These are phyloP conservation scores for Ganoderma resinaceum DNA, from an alignment of 1,284 basidiomycete genomes.

Conservation along the genomic window DNA sequence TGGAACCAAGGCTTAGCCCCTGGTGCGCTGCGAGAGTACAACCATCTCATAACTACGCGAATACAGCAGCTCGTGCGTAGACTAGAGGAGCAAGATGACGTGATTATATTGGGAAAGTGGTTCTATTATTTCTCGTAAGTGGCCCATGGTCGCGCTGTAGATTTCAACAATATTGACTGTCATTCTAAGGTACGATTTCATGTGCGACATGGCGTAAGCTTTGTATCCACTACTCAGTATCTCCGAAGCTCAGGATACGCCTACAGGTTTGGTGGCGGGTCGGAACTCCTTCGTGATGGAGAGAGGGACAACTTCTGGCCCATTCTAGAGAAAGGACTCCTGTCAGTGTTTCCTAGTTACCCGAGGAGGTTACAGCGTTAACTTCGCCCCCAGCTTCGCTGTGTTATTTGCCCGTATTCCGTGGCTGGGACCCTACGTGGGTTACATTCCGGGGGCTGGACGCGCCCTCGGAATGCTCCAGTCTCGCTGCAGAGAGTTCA, in stretches of 20 bases:
- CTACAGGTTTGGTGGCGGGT: conserved; percentile 33
- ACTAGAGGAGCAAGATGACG: conserved; percentile 22
- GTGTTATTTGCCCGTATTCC: not conserved
- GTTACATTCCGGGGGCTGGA: conserved; percentile 20
- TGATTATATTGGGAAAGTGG: conserved; percentile 28
- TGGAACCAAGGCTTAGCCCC: conserved; percentile 35
- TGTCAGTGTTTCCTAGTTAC: not conserved
- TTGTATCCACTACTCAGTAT: not conserved
- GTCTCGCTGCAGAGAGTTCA: not conserved
- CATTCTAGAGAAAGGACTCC: conserved; percentile 15
- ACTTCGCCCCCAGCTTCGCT: not conserved
- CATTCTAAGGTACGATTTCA: conserved; percentile 30
- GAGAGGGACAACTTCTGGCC: conserved; percentile 24
- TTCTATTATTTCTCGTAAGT: conserved; percentile 33
- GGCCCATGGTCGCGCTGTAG: conserved; percentile 1
- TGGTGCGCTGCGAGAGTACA: conserved; percentile 33
- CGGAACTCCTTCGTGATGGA: conserved; percentile 29
- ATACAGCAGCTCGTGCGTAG: conserved; percentile 28
- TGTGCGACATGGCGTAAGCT: conserved; percentile 38
- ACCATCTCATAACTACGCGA: conserved; percentile 26
- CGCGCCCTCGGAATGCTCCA: conserved; percentile 15
- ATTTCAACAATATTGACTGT: no score
- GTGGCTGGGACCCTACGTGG: conserved; percentile 21
- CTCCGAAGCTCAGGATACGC: not conserved
- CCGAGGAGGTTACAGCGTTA: not conserved